Base-by-base conservation (phyloP, 345 rosid species). In the Hibiscus mutabilis region DNA sequence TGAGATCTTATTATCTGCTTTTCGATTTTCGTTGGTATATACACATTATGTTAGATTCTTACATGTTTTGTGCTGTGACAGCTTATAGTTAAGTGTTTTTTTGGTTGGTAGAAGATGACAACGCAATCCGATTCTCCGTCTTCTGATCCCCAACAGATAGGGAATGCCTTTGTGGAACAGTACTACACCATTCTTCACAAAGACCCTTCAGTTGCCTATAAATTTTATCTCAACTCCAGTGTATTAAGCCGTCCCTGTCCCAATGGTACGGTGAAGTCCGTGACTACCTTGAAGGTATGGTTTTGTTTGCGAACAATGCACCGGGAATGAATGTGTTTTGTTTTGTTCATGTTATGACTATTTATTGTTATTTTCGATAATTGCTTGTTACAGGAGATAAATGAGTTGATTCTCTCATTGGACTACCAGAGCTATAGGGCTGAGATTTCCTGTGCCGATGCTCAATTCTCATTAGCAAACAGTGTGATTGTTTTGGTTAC, bases 401-500 rank as follows among this genome's bases (percentile, higher is more conserved):
- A 85, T 77, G 90, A 90, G n/a, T 79, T 80, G 82, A 78, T 88
- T 56, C 83, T 92, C 66, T 84, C 90, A 1, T 63, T 84, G 70
- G 85, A 85, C 47, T 85, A 79, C 71, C 73, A 74, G 66, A 86
- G 83, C 69, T 86, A 79, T 35, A 82, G 75, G 68, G 87, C 80
- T 8, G 76, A 85, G 81, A 90, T 92, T 22, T 75, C 74, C 72
- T 77, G 78, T 60, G 90, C 83, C 40, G 91, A 90, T 83, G 81
- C 97, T 57, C 95, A 92, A 71, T 49, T 70, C 25, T 87, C 90
- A 57, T 77, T 76, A 8, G 66, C 79, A 13, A 72, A 76, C 9
- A 95, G 88, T 11, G 84, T 90, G 65, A 72, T 78, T 25, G 91
- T 88, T 70, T 64, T 90, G n/a, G 93, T 92, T 5, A 86, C 88